Conservation (phyloP, 2,329 filamentous ascomycete species). For the Claviceps humidiphila region DNA sequence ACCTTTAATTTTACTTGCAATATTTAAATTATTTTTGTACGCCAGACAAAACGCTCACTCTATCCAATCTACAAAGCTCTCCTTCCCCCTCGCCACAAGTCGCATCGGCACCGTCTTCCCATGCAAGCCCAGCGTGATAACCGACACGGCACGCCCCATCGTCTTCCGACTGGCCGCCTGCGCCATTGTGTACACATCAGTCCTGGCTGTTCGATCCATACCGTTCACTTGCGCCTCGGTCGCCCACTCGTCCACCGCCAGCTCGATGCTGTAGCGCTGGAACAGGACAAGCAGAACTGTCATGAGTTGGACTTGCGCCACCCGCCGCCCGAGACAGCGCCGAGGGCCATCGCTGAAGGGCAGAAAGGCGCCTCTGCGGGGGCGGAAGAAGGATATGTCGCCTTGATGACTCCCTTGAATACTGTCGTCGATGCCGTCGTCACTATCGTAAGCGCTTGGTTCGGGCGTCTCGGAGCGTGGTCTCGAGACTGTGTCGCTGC, state of each 20-base stretch:
- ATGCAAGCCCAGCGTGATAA: conserved; percentile 61
- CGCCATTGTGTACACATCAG: conserved; percentile 47
- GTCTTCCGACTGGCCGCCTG: conserved; percentile 38
- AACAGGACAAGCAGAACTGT: conserved; percentile 42
- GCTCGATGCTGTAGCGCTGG: conserved; percentile 51
- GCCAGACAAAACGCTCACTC: conserved; percentile 6
- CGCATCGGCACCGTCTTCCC: conserved; percentile 49
- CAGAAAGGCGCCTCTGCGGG: conserved; percentile 40
- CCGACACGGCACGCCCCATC: conserved; percentile 41
- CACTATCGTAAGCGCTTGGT: conserved; percentile 10
- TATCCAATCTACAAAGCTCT: conserved; percentile 45
- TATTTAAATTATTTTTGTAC: neutral
- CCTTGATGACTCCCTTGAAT: conserved; percentile 28
- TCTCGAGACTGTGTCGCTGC: neutral
- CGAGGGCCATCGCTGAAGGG: conserved; percentile 47
- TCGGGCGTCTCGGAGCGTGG: neutral
- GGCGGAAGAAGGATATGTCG: conserved; percentile 47
- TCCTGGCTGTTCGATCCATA: conserved; percentile 34
- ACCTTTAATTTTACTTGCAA: neutral
- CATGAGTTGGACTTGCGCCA: conserved; percentile 47
- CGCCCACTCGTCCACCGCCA: conserved; percentile 51
- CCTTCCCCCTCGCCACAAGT: conserved; percentile 54
- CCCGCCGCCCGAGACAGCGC: conserved; percentile 43
- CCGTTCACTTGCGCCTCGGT: conserved; percentile 37
- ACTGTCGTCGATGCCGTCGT: conserved; percentile 36